Evolutionary conservation across 352 stramenopile genomes (phyloP).

Genomic region (Phytophthora citrophthora): DNA sequence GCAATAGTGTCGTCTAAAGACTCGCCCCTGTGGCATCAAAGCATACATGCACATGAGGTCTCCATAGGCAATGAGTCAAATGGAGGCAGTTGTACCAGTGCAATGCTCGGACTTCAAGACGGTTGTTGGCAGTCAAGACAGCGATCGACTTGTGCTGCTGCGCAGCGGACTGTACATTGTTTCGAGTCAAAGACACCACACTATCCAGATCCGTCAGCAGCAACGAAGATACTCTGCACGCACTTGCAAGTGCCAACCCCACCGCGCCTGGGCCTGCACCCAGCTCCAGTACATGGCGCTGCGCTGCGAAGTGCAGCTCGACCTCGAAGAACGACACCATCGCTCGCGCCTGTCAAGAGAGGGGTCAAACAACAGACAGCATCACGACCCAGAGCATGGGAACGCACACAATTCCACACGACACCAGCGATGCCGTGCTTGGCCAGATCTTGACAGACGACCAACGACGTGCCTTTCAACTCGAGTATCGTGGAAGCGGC

Average conservation of each 20-base stretch:
- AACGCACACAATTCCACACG: slow-evolving; percentile 77
- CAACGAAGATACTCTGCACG: slow-evolving; percentile 35
- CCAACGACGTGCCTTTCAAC: slow-evolving; percentile 18
- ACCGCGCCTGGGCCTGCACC: slow-evolving; percentile 62
- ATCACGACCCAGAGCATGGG: slow-evolving; percentile 5
- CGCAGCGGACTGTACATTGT: slow-evolving; percentile 41
- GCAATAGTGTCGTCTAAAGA: slow-evolving; percentile 12
- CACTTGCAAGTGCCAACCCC: slow-evolving; percentile 44
- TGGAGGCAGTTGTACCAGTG: slow-evolving; percentile 42
- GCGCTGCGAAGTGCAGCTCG: slow-evolving; percentile 32
- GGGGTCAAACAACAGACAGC: slow-evolving; percentile 9
- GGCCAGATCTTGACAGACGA: slow-evolving; percentile 55
- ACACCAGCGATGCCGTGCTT: slow-evolving; percentile 65
- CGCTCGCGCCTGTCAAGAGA: slow-evolving; percentile 45
- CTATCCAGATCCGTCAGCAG: slow-evolving; percentile 60
- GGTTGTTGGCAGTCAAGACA: slow-evolving; percentile 22
- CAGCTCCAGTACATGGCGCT: slow-evolving; percentile 57
- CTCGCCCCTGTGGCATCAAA: slow-evolving; percentile 20
- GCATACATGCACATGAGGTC: not conserved
- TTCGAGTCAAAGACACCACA: slow-evolving; percentile 50
- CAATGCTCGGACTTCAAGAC: slow-evolving; percentile 35
- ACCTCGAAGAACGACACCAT: slow-evolving; percentile 50
- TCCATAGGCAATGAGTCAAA: no score
- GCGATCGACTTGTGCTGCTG: slow-evolving; percentile 31
- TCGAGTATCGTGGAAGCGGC: slow-evolving; percentile 38